phyloP scores from a whole-genome alignment of 2,329 filamentous ascomycete genomes.

The Hypoxylon sp. region DNA sequence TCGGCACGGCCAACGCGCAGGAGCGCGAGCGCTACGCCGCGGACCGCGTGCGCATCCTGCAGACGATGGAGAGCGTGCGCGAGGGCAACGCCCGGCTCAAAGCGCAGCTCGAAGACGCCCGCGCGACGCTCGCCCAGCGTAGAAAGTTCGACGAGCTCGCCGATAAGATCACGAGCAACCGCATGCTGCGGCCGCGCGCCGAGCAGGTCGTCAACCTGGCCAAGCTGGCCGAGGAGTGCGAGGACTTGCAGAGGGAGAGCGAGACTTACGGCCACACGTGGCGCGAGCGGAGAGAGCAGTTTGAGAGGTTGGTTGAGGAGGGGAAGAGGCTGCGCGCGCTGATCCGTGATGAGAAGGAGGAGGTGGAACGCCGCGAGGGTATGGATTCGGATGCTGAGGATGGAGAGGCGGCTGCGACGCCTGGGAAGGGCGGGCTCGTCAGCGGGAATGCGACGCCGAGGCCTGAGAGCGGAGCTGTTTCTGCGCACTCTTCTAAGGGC shows the following conservation, averaged over 20 bases:
- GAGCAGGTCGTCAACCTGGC: conserved; percentile 83
- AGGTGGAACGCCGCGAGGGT: conserved; percentile 88
- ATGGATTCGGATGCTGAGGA: conserved; percentile 80
- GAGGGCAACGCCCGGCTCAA: conserved; percentile 81
- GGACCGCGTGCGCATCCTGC: conserved; percentile 84
- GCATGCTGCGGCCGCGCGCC: conserved; percentile 83
- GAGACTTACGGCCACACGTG: conserved; percentile 85
- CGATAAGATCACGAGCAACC: conserved; percentile 87
- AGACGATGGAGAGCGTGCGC: conserved; percentile 82
- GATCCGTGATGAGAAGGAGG: conserved; percentile 95
- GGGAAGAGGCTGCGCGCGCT: conserved; percentile 87
- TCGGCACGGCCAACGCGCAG: conserved; percentile 83
- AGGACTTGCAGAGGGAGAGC: conserved; percentile 87
- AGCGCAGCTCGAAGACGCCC: conserved; percentile 81
- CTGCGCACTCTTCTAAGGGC: conserved; percentile 31
- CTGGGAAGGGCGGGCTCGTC: conserved; percentile 62
- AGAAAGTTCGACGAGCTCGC: conserved; percentile 91
- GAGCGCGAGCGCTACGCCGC: conserved; percentile 87
- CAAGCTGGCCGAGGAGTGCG: conserved; percentile 90
- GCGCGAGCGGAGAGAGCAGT: conserved; percentile 87
- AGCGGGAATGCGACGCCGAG: conserved; percentile 60
- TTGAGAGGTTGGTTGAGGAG: conserved; percentile 90
- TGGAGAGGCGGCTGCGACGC: conserved; percentile 64
- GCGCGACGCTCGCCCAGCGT: conserved; percentile 80
- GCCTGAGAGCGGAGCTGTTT: conserved; percentile 16